Evolutionary conservation across 2,329 filamentous ascomycete genomes (phyloP).

Genomic region (Diatrype stigma): DNA sequence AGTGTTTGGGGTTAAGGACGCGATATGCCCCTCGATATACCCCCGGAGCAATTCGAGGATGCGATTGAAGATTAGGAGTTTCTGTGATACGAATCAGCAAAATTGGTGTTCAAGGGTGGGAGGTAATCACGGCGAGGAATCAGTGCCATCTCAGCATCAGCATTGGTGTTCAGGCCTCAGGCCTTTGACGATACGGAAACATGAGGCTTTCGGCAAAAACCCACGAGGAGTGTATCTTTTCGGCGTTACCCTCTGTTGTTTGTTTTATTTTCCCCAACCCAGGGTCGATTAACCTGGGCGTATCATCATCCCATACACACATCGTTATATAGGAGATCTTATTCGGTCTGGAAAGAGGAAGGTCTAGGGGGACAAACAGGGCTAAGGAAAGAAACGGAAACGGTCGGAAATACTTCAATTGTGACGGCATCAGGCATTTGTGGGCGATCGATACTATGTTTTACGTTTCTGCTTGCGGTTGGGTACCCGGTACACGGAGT

Average conservation of each 20-base stretch:
- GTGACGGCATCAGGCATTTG: background rate
- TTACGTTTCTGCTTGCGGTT: background rate
- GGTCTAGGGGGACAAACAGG: background rate
- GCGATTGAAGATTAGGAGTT: constrained; percentile 1
- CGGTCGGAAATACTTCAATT: background rate
- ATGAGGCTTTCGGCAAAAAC: constrained; percentile 15
- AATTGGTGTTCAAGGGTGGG: constrained; percentile 30
- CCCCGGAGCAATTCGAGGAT: constrained; percentile 5
- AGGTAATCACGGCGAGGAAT: constrained; percentile 22
- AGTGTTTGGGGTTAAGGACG: constrained; percentile 80
- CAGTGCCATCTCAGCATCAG: constrained; percentile 31
- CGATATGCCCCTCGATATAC: constrained; percentile 3
- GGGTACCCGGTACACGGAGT: background rate
- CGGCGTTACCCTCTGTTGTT: constrained; percentile 14
- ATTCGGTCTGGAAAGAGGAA: background rate
- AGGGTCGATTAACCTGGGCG: background rate
- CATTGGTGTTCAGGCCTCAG: constrained; percentile 32
- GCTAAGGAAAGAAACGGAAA: background rate
- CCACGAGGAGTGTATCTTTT: constrained; percentile 14
- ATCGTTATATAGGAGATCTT: background rate
- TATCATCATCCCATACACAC: background rate
- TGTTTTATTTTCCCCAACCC: constrained; percentile 1
- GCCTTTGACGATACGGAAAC: constrained; percentile 28
- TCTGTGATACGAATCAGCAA: constrained; percentile 15
- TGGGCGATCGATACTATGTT: background rate